A percentile compares a stretch with the other conserved stretches of the same genome.
Evolutionary conservation across 2,329 filamentous ascomycete species (phyloP).

Genomic region (Penicillium palitans): DNA sequence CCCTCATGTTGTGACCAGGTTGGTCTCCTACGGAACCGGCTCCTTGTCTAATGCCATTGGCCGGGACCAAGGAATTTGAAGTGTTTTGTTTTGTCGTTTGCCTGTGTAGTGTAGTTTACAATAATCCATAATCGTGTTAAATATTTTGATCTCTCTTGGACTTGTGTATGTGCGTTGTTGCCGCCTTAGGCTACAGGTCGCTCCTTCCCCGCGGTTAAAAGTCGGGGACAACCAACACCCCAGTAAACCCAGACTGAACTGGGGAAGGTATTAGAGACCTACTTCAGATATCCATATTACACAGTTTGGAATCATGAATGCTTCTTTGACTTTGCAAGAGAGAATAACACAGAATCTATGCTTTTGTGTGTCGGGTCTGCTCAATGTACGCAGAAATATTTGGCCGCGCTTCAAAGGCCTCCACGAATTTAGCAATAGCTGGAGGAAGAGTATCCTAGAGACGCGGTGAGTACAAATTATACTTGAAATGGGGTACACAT

Average conservation of each 20-base stretch:
- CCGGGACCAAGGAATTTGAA: slow-evolving; percentile 2
- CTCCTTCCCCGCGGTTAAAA: too few species aligned
- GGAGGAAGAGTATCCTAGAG: slow-evolving; percentile 17
- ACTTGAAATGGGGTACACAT: neutral
- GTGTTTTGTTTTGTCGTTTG: slow-evolving; percentile 1
- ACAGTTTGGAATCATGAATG: neutral
- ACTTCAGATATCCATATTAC: neutral
- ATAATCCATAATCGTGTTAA: slow-evolving; percentile 18
- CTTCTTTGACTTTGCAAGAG: neutral
- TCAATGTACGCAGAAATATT: slow-evolving; percentile 16
- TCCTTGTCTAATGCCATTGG: neutral
- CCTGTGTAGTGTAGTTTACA: slow-evolving; percentile 24
- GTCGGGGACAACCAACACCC: too few species aligned
- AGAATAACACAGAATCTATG: neutral
- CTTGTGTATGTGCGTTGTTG: too few species aligned
- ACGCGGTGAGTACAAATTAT: neutral
- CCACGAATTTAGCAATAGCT: slow-evolving; percentile 13
- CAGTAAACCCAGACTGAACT: neutral
- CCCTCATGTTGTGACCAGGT: neutral
- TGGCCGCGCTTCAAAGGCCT: slow-evolving; percentile 16
- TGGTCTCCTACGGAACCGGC: slow-evolving; percentile 1
- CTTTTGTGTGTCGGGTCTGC: neutral
- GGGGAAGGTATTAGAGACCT: neutral
- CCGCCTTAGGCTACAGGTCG: too few species aligned
- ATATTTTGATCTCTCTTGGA: neutral